Evolutionary conservation across 1,139 yeast species (phyloP), one percentile per base, ranked within the genome.

Genomic region (Yamadazyma spencermartinsiae): DNA sequence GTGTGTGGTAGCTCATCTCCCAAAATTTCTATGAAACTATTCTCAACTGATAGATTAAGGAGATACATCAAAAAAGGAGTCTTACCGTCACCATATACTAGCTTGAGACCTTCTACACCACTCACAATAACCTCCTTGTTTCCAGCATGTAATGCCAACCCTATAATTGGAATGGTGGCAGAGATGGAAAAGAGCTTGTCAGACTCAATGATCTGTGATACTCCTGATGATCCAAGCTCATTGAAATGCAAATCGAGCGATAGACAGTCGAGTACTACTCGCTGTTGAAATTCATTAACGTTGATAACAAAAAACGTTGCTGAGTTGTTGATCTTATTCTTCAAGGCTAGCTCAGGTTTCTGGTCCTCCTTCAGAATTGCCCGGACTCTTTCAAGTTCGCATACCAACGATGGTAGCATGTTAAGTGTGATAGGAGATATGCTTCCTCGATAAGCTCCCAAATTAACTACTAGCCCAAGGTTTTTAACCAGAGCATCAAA

Each of bases 381-480:
- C n/a, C n/a, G n/a, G n/a, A 21, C 24, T 10, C 19, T 7, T 16
- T 32, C 19, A 9, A 24, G 4, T 15, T 36, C 42, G 9, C 31
- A 19, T n/a, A 29, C 26, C 21, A 42, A 14, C 2, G 31, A 4
- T 4, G 40, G 40, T n/a, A 43, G 9, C 4, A 20, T 15, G n/a
- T 45, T 45, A 13, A 61, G 40, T 0, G 52, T 39, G 1, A 55
- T 24, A 1, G 50, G 39, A 0, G 68, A 52, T 2, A 65, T 34
- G 21, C 48, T 49, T 40, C 70, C 52, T 30, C 56, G 51, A 40
- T 57, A 61, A 3, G 55, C 38, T 2, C 39, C 54, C 16, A 62
- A 26, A 37, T 59, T 61, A 3, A 57, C 24, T 2, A 58, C 37
- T 2, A 51, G 34, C 10, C 54, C 58, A 4, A 48, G 32, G 6